phyloP scores from a whole-genome alignment of 169 alveolate species.

The Theileria orientalis region DNA sequence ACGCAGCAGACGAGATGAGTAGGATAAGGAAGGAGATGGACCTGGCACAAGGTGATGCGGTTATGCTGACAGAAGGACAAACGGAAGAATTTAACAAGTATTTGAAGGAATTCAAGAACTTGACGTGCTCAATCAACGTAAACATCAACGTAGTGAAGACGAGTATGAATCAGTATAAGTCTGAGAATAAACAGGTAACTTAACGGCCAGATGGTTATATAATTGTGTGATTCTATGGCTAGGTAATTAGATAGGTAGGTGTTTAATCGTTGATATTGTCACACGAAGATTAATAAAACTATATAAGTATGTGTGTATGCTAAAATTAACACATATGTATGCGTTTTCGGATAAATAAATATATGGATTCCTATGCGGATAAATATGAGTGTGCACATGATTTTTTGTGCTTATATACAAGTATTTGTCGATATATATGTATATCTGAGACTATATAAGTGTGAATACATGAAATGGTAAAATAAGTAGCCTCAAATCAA shows the following conservation, averaged over 20 bases:
- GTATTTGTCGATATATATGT: too few relatives aligned
- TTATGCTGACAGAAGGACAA: slow-evolving; percentile 27
- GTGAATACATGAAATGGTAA: too few relatives aligned
- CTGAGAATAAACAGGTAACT: slow-evolving; percentile 12
- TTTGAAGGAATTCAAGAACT: slow-evolving; percentile 30
- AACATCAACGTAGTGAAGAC: slow-evolving; percentile 30
- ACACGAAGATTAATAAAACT: neutral
- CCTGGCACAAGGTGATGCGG: neutral
- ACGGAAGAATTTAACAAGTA: slow-evolving; percentile 16
- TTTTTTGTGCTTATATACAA: too few relatives aligned
- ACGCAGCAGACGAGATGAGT: slow-evolving; percentile 13
- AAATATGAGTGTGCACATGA: too few relatives aligned
- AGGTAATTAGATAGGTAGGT: neutral
- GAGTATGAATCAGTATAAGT: slow-evolving; percentile 16
- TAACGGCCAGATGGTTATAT: neutral
- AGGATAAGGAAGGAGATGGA: slow-evolving; percentile 17
- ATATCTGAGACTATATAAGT: too few relatives aligned
- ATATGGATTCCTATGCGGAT: too few relatives aligned
- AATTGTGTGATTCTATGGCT: too few relatives aligned
- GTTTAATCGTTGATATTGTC: neutral
- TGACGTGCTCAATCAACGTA: slow-evolving; percentile 23
- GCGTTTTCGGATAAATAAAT: too few relatives aligned
- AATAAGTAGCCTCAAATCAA: too few relatives aligned
- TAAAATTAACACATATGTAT: too few relatives aligned
- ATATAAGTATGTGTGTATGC: neutral